These are phyloP conservation scores for Aotearoamyces nothofagi DNA, from an alignment of 2,329 filamentous ascomycete species.

Conservation along the genomic window DNA sequence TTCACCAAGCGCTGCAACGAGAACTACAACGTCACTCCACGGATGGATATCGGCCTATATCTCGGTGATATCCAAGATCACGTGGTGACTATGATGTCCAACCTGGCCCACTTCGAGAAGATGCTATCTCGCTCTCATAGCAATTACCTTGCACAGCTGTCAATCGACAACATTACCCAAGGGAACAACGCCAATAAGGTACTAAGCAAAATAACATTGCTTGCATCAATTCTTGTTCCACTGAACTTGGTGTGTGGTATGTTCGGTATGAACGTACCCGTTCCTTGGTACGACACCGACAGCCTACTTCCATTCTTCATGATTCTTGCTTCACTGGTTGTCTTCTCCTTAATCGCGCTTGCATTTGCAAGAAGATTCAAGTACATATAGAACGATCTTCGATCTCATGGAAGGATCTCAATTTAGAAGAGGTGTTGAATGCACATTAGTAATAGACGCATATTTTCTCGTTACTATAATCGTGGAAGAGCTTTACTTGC, in stretches of 20 bases:
- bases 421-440: too few species aligned
- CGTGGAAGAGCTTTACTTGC: too few species aligned
- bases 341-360: conserved; percentile 24
- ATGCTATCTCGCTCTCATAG: conserved; percentile 88
- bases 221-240: conserved; percentile 91
- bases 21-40: conserved; percentile 86
- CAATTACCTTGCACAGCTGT: conserved; percentile 92
- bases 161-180: conserved; percentile 78
- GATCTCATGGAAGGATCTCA: too few species aligned
- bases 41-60: conserved; percentile 93
- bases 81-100: conserved; percentile 98
- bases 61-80: conserved; percentile 97
- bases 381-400: conserved; percentile 17
- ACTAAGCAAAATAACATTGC: conserved; percentile 85
- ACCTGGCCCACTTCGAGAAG: conserved; percentile 90
- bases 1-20: conserved; percentile 99
- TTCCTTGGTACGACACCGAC: conserved; percentile 41
- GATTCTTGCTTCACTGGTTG: conserved; percentile 39
- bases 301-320: conserved; percentile 41
- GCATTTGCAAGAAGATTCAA: conserved; percentile 12
- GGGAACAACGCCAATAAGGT: conserved; percentile 80
- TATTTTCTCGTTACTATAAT: too few species aligned
- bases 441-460: too few species aligned
- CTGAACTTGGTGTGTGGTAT: conserved; percentile 73
- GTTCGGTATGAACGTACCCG: conserved; percentile 75